phyloP scores from a whole-genome alignment of 768 basidiomycete species.

The Mycena haematopus region DNA sequence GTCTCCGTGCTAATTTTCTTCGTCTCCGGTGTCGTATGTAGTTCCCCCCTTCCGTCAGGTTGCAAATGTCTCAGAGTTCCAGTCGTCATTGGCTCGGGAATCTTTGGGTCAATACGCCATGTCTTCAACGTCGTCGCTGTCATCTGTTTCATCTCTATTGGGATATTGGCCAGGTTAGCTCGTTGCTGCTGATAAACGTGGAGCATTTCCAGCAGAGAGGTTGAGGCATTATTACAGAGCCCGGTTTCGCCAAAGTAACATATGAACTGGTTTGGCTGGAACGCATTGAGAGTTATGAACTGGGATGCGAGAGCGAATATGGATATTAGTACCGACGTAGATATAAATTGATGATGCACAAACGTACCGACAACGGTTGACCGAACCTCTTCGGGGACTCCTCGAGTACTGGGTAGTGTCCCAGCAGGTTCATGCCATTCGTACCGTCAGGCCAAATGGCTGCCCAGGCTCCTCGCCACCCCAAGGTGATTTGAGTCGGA shows the following conservation, averaged over 20 bases:
- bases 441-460: constrained; percentile 1
- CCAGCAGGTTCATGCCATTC: not conserved
- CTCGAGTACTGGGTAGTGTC: not conserved
- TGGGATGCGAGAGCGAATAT: not conserved
- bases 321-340: not conserved
- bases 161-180: not conserved
- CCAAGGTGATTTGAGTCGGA: not conserved
- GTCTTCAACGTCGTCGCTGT: not conserved
- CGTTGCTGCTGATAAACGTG: not conserved
- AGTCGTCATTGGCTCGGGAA: not conserved
- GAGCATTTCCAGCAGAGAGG: not conserved
- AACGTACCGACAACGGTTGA: not conserved
- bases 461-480: not conserved
- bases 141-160: not conserved
- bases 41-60: not conserved
- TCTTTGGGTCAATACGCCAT: not conserved
- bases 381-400: not conserved
- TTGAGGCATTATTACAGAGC: not conserved
- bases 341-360: not conserved
- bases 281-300: not conserved
- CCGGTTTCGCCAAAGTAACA: not conserved
- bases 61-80: not conserved
- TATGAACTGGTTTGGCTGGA: not conserved
- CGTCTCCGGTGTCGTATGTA: not conserved
- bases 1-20: not conserved